These are phyloP conservation scores for Globisporangium solare DNA, from an alignment of 352 stramenopile genomes.

Conservation along the genomic window DNA sequence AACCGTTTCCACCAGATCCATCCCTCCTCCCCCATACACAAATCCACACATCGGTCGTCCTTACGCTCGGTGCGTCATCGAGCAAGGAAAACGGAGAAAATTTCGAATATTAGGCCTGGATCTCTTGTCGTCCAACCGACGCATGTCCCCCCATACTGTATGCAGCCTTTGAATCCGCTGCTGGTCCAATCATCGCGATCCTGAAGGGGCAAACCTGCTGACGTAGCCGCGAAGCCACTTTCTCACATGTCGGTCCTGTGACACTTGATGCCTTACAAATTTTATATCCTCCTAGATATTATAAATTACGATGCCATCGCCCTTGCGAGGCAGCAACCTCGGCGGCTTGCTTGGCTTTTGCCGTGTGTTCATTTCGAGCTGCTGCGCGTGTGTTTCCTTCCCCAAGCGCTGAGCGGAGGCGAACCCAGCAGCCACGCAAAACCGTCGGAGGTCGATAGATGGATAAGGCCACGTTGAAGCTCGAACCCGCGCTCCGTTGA, in stretches of 20 bases:
- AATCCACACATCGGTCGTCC: neutral
- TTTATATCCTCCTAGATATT: neutral
- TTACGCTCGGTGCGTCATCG: neutral
- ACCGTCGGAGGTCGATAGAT: no score
- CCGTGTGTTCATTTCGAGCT: no score
- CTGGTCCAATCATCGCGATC: neutral
- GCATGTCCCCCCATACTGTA: neutral
- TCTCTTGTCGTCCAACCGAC: conserved; percentile 8
- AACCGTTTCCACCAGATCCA: neutral
- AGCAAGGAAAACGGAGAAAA: neutral
- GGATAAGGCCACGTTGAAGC: no score
- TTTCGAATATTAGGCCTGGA: conserved; percentile 8
- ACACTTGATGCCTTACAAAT: neutral
- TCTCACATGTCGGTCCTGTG: neutral
- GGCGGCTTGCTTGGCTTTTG: no score
- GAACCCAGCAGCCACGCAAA: no score
- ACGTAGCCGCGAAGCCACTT: neutral
- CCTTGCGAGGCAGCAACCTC: neutral
- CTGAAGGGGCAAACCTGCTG: neutral
- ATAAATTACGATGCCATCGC: neutral
- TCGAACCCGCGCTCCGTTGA: no score
- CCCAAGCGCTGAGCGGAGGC: no score
- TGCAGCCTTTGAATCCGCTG: no score
- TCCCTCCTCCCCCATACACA: neutral
- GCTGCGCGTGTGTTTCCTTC: neutral